Evolutionary conservation across 176 grass and related monocot species (phyloP), one percentile per base, ranked within the genome.

Genomic region (Raddia guianensis): DNA sequence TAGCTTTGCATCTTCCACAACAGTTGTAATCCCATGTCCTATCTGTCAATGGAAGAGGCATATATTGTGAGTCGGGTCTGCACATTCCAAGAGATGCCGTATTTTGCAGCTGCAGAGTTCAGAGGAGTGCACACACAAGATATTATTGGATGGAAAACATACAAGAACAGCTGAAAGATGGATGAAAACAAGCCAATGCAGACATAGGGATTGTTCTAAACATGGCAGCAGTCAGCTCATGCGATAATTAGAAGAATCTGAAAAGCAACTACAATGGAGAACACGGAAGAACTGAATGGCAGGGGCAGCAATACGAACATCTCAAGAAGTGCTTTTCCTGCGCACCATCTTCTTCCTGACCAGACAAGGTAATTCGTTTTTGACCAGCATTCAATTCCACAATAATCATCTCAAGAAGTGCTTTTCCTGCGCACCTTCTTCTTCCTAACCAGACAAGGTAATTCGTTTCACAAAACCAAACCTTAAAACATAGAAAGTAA

Each of bases 311-410:
- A 7, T 8, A 59, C 63, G 15, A 44, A 16, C 69, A n/a, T 60
- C 66, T 66, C 43, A n/a, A n/a, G n/a, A n/a, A n/a, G 79, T 82
- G 64, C 53, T 84, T 27, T 80, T 77, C 85, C 92, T 93, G 8
- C 92, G 85, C 68, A 72, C 70, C 58, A 88, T 99, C 86, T 93
- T 99, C 83, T 81, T 93, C 87, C 90, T 97, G 79, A 52, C 16
- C 47, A 70, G 82, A 73, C 44, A 82, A 61, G 52, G 83, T 13
- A 86, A 60, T 58, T 59, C 44, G 34, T 60, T 72, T 53, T n/a
- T n/a, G n/a, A n/a, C n/a, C n/a, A n/a, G n/a, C n/a, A n/a, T n/a
- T n/a, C n/a, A n/a, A n/a, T n/a, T n/a, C n/a, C n/a, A n/a, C n/a
- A n/a, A n/a, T n/a, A n/a, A n/a, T n/a, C n/a, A n/a, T n/a, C n/a